phyloP scores from a whole-genome alignment of 371 early-diverging fungal species.

The Furculomyces boomerangus region DNA sequence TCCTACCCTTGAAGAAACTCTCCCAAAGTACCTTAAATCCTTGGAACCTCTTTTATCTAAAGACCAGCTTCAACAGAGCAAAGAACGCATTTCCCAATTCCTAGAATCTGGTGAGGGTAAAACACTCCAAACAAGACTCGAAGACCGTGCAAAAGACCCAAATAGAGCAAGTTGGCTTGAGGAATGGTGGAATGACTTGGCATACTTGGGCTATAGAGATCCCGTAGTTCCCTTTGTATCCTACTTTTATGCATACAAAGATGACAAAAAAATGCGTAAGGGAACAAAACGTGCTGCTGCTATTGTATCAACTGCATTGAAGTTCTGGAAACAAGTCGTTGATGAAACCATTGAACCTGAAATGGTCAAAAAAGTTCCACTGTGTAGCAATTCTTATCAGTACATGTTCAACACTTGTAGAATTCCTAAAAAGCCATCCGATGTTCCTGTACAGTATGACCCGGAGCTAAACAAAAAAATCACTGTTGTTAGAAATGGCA shows the following conservation, averaged over 20 bases:
- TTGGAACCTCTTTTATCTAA: constrained; percentile 61
- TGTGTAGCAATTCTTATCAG: constrained; percentile 83
- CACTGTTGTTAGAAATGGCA: constrained; percentile 73
- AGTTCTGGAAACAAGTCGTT: constrained; percentile 65
- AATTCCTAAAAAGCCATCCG: constrained; percentile 69
- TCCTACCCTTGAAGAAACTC: constrained; percentile 67
- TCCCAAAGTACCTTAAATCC: constrained; percentile 61
- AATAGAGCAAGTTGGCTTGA: constrained; percentile 66
- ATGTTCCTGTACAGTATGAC: constrained; percentile 53
- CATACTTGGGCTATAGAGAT: constrained; percentile 90
- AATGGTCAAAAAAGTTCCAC: constrained; percentile 44
- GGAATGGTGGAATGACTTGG: constrained; percentile 89
- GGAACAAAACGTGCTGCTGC: constrained; percentile 76
- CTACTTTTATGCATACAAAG: constrained; percentile 68
- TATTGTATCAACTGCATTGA: constrained; percentile 67
- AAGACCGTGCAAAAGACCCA: constrained; percentile 31
- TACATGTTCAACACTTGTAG: constrained; percentile 94
- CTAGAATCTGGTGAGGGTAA: constrained; percentile 55
- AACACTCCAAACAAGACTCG: constrained; percentile 66
- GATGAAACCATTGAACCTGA: constrained; percentile 71
- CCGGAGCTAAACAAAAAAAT: constrained; percentile 63
- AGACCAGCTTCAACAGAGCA: constrained; percentile 52
- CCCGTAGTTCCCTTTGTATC: constrained; percentile 77
- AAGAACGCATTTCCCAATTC: constrained; percentile 58
- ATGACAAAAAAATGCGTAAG: constrained; percentile 59